These are phyloP conservation scores for Rhodamnia argentea DNA, from an alignment of 345 rosid species.

Conservation along the genomic window DNA sequence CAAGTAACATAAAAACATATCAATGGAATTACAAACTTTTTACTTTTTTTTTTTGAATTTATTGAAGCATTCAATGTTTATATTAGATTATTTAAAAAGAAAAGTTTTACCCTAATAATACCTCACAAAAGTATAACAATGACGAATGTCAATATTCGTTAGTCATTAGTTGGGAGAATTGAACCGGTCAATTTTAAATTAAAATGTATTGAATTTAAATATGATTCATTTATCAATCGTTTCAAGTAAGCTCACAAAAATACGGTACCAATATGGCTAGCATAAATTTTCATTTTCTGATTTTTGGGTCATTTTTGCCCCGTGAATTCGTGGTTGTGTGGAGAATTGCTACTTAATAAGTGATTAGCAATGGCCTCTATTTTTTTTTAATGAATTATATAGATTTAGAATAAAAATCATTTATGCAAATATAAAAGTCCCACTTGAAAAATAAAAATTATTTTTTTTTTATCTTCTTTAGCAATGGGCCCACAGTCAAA, in stretches of 20 bases:
- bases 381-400: background rate
- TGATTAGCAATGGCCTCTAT: accelerated
- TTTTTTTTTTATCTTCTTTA: too few relatives aligned
- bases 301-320: background rate
- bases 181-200: too few relatives aligned
- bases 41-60: too few relatives aligned
- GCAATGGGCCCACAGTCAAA: background rate
- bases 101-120: too few relatives aligned
- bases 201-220: background rate
- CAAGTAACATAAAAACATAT: too few relatives aligned
- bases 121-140: too few relatives aligned
- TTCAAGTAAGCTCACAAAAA: background rate
- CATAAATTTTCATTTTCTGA: background rate
- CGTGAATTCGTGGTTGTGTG: accelerated
- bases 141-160: too few relatives aligned
- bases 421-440: background rate
- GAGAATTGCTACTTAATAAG: background rate
- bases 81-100: too few relatives aligned
- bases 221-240: accelerated
- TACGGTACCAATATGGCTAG: accelerated
- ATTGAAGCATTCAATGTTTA: too few relatives aligned
- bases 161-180: too few relatives aligned
- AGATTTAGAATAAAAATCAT: background rate
- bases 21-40: too few relatives aligned
- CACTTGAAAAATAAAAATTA: background rate